Conservation (phyloP, 2,329 filamentous ascomycete species). For the Pseudopithomyces maydicus region DNA sequence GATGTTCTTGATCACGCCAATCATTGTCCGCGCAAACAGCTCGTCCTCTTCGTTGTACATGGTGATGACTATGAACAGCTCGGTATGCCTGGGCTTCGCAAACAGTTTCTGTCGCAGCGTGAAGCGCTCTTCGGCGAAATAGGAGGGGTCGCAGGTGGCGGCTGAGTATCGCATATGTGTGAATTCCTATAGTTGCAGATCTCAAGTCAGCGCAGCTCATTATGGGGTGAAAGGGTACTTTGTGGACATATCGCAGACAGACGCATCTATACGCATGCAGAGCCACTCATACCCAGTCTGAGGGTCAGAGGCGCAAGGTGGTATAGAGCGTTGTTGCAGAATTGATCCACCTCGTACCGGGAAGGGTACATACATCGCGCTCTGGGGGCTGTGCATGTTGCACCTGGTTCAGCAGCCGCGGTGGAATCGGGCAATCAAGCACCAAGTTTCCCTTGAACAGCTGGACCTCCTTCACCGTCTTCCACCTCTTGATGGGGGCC, state of each 20-base stretch:
- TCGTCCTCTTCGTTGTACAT: slow-evolving; percentile 99
- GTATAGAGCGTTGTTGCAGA: no score
- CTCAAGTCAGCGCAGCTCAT: no score
- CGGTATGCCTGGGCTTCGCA: slow-evolving; percentile 88
- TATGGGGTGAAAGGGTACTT: no score
- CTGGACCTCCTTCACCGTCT: slow-evolving; percentile 98
- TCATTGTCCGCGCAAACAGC: slow-evolving; percentile 93
- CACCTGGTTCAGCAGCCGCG: slow-evolving; percentile 82
- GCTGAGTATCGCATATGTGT: slow-evolving; percentile 93
- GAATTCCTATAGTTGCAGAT: slow-evolving; percentile 63
- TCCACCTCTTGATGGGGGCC: slow-evolving; percentile 82
- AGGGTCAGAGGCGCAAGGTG: no score
- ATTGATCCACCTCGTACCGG: no score
- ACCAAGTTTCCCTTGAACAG: slow-evolving; percentile 96
- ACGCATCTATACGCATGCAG: no score
- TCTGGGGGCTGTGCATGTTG: slow-evolving; percentile 79
- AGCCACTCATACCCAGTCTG: no score
- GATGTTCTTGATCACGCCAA: slow-evolving; percentile 97
- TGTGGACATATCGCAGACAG: no score
- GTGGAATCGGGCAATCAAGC: slow-evolving; percentile 93
- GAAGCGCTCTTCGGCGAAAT: slow-evolving; percentile 89
- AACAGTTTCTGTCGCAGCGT: slow-evolving; percentile 91
- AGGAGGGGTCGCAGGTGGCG: slow-evolving; percentile 87
- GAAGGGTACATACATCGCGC: slow-evolving; percentile 58
- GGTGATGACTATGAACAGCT: slow-evolving; percentile 94